Base-by-base conservation (phyloP, 192 early-diverging fungal species). In the Dissophora ornata region DNA sequence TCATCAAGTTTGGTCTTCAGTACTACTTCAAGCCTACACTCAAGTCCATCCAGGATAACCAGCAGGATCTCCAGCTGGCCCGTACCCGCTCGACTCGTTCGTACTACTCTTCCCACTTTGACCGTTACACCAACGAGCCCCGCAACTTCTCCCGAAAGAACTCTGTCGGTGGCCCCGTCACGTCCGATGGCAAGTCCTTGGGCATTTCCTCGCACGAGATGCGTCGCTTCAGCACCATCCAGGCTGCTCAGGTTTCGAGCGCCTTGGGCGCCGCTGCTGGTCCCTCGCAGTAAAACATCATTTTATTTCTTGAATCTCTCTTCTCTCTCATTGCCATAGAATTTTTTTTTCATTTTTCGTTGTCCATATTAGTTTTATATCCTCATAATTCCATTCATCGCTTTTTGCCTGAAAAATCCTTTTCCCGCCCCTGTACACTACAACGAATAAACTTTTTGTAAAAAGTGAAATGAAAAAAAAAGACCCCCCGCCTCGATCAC, bases 1-100 rank as follows among this genome's bases (percentile, higher is more conserved):
- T 91, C 59, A 83, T 93, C 88, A 93, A 93, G 85, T 90, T 91
- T 70, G 86, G 68, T 67, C 88, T 92, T 80, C 87, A 85, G 36
- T 51, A 55, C 11, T 15, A 85, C 58, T 86, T 90, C 79, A 83
- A 89, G 67, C 89, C 88, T 74, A 83, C 51, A 12, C 25, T 51
- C 59, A 54, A 66, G 53, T 62, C 64, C 13, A 46, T 57, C 44
- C 36, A 61, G 36, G 64, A 77, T 58, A 67, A 36, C 32, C 41
- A 57, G 34, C 19, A 86, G 30, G 84, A 83, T 2, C 78, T 83
- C 59, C 57, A 79, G 29, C 70, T 89, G 71, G 84, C 83, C 60
- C 88, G 88, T 44, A 87, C 86, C 58, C 85, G 86, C 62, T 87
- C 88, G 24, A 83, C 87, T 19, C 86, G 83, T 54, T 87, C 86